Evolutionary conservation across 306 rosid species (phyloP).

Genomic region (Abrus precatorius): DNA sequence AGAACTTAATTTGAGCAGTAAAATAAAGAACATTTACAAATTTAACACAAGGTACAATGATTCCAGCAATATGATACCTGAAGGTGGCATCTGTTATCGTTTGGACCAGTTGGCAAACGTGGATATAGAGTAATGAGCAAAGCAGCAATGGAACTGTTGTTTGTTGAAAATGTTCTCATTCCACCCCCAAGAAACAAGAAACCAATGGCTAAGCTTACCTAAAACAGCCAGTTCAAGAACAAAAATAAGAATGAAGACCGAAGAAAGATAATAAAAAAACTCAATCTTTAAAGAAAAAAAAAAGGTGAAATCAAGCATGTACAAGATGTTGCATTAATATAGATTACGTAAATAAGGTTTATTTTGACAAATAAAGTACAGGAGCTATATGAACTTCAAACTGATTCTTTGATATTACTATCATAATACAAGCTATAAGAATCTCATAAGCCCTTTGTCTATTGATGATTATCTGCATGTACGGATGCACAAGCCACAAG

Average conservation of each 20-base stretch:
- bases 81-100: constrained; percentile 96
- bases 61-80: constrained; percentile 69
- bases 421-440: constrained; percentile 21
- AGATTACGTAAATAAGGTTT: constrained; percentile 18
- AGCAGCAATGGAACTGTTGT: constrained; percentile 89
- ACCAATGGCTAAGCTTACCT: constrained; percentile 96
- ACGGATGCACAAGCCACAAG: constrained; percentile 27
- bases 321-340: constrained; percentile 38
- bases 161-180: constrained; percentile 90
- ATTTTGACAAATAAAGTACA: constrained; percentile 36
- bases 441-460: constrained; percentile 14
- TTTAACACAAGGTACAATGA: constrained; percentile 19
- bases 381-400: constrained; percentile 36
- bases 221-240: constrained; percentile 42
- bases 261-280: constrained; percentile 32
- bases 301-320: neutral
- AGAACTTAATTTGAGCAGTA: constrained; percentile 40
- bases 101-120: constrained; percentile 95
- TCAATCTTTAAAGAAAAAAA: neutral
- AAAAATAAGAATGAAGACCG: constrained; percentile 35
- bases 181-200: constrained; percentile 99
- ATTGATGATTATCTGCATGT: constrained; percentile 17
- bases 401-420: neutral
- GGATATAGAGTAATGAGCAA: constrained; percentile 94
- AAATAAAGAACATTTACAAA: neutral